Conservation (phyloP, 2,329 filamentous ascomycete species). For the Fusarium nurragi region DNA sequence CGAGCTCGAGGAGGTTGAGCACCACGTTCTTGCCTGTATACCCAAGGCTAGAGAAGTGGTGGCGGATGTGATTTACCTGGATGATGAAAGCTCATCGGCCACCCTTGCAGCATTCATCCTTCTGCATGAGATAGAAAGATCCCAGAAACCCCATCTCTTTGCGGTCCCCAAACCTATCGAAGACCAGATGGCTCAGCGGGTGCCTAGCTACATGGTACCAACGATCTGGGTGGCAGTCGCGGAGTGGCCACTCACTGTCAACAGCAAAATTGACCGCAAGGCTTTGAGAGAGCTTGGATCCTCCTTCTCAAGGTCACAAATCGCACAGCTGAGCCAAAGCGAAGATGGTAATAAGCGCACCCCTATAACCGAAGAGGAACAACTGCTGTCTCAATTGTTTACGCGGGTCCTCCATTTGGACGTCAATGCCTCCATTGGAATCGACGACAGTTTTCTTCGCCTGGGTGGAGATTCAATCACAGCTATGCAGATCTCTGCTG, state of each 20-base stretch:
- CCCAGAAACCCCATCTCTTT: background rate
- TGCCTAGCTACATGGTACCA: conserved; percentile 31
- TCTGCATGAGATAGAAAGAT: background rate
- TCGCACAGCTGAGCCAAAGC: background rate
- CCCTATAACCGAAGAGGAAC: conserved; percentile 10
- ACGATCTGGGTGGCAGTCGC: conserved; percentile 4
- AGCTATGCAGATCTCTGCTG: conserved; percentile 47
- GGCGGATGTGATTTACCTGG: background rate
- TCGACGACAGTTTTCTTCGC: conserved; percentile 59
- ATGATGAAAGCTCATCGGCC: background rate
- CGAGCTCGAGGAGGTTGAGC: background rate
- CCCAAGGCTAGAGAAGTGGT: conserved; percentile 40
- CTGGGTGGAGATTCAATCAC: conserved; percentile 60
- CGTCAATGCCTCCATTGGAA: conserved; percentile 46
- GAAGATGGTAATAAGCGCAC: background rate
- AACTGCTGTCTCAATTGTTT: conserved; percentile 49
- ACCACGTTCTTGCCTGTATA: conserved; percentile 22
- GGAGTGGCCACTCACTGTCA: background rate
- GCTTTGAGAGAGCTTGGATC: conserved; percentile 8
- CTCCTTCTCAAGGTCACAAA: conserved; percentile 4
- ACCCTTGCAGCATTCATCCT: conserved; percentile 3
- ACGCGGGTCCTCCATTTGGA: conserved; percentile 47
- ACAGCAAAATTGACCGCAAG: conserved; percentile 12
- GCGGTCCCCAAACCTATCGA: background rate
- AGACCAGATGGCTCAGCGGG: background rate